Evolutionary conservation across 129 eudicot genomes (phyloP).

Genomic region (Scalesia atractyloides): DNA sequence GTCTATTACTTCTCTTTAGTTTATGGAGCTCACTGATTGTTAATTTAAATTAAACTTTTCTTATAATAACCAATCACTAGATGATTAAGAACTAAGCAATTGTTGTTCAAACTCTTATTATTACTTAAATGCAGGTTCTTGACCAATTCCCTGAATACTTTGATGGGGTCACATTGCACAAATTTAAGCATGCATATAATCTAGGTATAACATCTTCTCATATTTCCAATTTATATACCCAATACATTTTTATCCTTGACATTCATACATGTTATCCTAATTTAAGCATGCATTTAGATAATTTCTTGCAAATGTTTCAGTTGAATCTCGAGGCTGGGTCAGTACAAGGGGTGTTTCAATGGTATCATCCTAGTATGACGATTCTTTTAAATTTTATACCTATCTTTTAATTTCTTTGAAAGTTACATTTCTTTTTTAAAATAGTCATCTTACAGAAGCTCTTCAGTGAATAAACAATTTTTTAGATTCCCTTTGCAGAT

Average conservation of each 20-base stretch:
- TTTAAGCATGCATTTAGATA: conserved; percentile 13
- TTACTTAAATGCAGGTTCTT: conserved; percentile 48
- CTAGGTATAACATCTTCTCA: conserved; percentile 46
- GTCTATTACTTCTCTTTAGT: conserved; percentile 5
- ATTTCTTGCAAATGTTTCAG: conserved; percentile 45
- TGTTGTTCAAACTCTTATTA: conserved; percentile 2
- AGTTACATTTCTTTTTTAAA: background rate
- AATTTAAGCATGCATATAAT: conserved; percentile 67
- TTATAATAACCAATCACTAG: background rate
- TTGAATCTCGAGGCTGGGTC: conserved; percentile 83
- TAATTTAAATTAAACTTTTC: conserved; percentile 12
- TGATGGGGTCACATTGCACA: conserved; percentile 45
- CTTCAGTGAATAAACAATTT: conserved; percentile 17
- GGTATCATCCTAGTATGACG: conserved; percentile 44
- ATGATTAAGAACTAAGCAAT: conserved; percentile 17
- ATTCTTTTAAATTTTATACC: conserved; percentile 5
- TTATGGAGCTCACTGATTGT: conserved; percentile 1
- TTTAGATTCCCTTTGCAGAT: conserved; percentile 91
- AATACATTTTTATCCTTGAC: background rate
- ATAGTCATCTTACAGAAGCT: background rate
- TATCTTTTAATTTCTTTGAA: background rate
- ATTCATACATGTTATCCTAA: conserved; percentile 8
- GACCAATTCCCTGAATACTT: conserved; percentile 50
- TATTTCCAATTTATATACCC: background rate
- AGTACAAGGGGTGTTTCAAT: conserved; percentile 75